Base-by-base conservation (phyloP, 2,329 filamentous ascomycete species). In the Epichloe brachyelytri region DNA sequence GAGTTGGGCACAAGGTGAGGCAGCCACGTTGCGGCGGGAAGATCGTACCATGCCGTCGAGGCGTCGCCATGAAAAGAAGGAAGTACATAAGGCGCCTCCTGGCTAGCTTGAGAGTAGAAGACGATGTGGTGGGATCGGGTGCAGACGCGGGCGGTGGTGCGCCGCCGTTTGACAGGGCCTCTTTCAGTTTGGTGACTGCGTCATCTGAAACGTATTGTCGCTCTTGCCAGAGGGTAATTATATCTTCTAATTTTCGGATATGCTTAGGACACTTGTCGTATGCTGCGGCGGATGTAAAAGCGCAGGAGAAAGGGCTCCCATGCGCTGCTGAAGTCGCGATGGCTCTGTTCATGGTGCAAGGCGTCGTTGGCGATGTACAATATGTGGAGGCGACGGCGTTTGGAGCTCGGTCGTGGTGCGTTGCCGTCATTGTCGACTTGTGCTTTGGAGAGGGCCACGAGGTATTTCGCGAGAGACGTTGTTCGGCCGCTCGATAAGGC, bases 1-100 rank as follows among this genome's bases (percentile, higher is more conserved):
- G 85, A 88, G 61, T 91, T 85, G 4, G 84, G 86, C 39, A 85
- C 78, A 53, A 95, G 80, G 51, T 86, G 83, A 4, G 85, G 85
- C 45, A 95, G 77, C 73, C 90, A 83, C 57, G 87, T 91, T 2
- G 81, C 85, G 1, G 88, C 88, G 0, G 88, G 88, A 1, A 94
- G 71, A 56, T 95, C 88, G 67, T 89, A 86, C 78, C 85, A 95
- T 0, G 85, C 81, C 4, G 77, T 80, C 0, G 79, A 77, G 2
- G 76, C 68, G 61, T 94, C 86, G 40, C 89, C 89, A 63, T 95
- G 89, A 51, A 77, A 79, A 1, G 85, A 74, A 19, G 89, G 89
- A 65, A 95, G 76, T 30, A 84, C 66, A 60, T 80, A 91, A 0
- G 85, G 84, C 1, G 70, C 69, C 53, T 83, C 73, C 78, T 83